Evolutionary conservation across 768 basidiomycete genomes (phyloP).

Genomic region (Mycena filopes): DNA sequence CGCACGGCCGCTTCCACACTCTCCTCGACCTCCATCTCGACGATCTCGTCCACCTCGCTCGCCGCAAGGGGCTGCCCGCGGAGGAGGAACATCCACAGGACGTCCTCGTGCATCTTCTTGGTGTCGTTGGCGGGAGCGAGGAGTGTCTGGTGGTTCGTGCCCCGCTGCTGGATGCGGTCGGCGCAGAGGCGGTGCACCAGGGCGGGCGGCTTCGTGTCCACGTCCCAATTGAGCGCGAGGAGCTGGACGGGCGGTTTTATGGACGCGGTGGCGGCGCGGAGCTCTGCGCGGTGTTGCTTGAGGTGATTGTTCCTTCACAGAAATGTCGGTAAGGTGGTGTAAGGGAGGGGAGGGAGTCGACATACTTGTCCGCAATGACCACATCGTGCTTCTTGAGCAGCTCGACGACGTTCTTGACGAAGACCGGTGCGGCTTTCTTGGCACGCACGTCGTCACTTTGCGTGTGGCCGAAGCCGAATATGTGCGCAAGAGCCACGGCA

Average conservation of each 20-base stretch:
- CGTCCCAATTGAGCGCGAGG: constrained; percentile 79
- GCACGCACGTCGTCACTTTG: constrained; percentile 90
- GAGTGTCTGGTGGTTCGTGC: constrained; percentile 88
- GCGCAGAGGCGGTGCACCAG: constrained; percentile 80
- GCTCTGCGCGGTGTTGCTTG: constrained; percentile 75
- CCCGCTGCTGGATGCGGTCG: constrained; percentile 78
- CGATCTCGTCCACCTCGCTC: constrained; percentile 70
- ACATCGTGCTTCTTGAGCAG: constrained; percentile 74
- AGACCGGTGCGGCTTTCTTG: constrained; percentile 78
- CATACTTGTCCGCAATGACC: constrained; percentile 94
- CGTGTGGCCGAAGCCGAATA: constrained; percentile 91
- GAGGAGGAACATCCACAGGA: constrained; percentile 85
- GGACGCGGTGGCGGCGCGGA: constrained; percentile 64
- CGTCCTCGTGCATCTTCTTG: constrained; percentile 72
- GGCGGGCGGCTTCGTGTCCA: constrained; percentile 59
- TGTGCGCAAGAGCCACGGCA: constrained; percentile 76
- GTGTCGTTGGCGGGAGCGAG: constrained; percentile 59
- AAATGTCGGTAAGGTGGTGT: not conserved
- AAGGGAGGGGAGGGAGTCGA: constrained; percentile 3
- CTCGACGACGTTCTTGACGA: constrained; percentile 75
- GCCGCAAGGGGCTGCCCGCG: constrained; percentile 68
- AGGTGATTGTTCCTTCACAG: constrained; percentile 85
- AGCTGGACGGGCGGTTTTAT: constrained; percentile 70
- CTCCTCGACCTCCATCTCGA: constrained; percentile 75
- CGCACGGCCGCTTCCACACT: constrained; percentile 63